A percentile compares a stretch with the other conserved stretches of the same genome.
These are phyloP conservation scores for Silene noctiflora DNA, from an alignment of 179 eudicot species.

Conservation along the genomic window DNA sequence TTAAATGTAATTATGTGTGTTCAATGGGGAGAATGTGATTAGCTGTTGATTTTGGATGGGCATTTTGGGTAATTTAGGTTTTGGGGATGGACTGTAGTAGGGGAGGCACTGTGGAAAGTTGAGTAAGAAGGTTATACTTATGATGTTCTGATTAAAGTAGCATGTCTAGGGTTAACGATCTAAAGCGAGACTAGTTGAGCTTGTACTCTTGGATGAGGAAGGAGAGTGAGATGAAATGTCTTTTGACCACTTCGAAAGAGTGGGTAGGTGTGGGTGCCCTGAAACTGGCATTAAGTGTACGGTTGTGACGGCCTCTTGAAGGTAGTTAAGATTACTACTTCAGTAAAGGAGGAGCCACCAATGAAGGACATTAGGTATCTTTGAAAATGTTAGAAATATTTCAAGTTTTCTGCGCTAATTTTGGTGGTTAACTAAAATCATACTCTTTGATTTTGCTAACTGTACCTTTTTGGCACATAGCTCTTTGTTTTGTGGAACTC, in stretches of 20 bases:
- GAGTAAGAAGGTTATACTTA: neutral
- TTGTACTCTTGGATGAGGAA: neutral
- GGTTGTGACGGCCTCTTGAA: neutral
- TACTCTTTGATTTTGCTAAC: neutral
- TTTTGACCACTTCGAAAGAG: neutral
- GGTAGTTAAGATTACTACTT: neutral
- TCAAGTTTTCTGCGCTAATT: neutral
- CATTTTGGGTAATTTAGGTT: no score
- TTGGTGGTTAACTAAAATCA: neutral
- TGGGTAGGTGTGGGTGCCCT: neutral
- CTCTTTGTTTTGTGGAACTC: no score
- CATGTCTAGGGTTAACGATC: neutral
- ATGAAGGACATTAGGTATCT: neutral
- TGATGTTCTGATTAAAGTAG: neutral
- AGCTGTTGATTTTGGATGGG: neutral
- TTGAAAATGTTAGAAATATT: neutral
- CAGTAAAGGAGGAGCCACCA: neutral
- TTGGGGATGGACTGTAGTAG: neutral
- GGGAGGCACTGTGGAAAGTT: no score
- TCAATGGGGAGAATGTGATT: neutral
- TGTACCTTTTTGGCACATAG: neutral
- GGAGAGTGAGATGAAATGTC: neutral
- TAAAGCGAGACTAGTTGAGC: neutral
- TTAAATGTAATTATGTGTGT: neutral
- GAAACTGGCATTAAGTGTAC: neutral